phyloP scores from a whole-genome alignment of 2,329 filamentous ascomycete species.

The Aspergillus udagawae region DNA sequence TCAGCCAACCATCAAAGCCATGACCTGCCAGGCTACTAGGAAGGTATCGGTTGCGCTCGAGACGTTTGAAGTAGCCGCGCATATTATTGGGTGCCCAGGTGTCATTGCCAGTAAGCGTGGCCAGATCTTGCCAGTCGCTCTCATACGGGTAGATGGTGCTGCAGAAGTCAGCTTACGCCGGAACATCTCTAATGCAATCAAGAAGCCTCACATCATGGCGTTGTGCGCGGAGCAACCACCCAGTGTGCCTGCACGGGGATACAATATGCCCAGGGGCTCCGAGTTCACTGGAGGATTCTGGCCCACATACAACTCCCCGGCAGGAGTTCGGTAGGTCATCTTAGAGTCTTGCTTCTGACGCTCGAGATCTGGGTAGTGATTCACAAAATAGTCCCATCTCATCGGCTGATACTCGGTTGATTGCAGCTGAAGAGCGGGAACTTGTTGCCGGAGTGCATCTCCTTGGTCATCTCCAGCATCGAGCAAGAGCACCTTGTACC shows the following conservation, averaged over 20 bases:
- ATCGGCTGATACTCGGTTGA: constrained; percentile 55
- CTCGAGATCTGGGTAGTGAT: constrained; percentile 54
- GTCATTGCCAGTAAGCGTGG: constrained; percentile 53
- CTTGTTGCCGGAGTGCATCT: constrained; percentile 47
- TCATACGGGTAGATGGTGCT: constrained; percentile 53
- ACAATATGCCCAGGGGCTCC: constrained; percentile 50
- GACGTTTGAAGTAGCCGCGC: constrained; percentile 50
- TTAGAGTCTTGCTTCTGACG: constrained; percentile 56
- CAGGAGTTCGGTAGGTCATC: constrained; percentile 52
- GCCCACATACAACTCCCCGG: constrained; percentile 54
- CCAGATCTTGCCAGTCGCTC: constrained; percentile 56
- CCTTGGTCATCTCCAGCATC: constrained; percentile 59
- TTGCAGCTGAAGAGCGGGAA: constrained; percentile 52
- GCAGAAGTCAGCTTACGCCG: constrained; percentile 1
- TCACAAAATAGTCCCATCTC: constrained; percentile 62
- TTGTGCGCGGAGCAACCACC: constrained; percentile 61
- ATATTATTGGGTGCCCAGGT: constrained; percentile 56
- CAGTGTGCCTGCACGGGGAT: constrained; percentile 53
- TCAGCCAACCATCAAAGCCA: constrained; percentile 56
- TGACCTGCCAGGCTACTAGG: constrained; percentile 45
- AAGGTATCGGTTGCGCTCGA: constrained; percentile 54
- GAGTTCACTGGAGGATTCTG: constrained; percentile 49
- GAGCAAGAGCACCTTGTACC: constrained; percentile 58
- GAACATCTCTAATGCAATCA: background rate
- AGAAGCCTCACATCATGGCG: constrained; percentile 46